These are phyloP conservation scores for Blastobotrys raffinosifermentans DNA, from an alignment of 1,139 yeast genomes.

Conservation along the genomic window DNA sequence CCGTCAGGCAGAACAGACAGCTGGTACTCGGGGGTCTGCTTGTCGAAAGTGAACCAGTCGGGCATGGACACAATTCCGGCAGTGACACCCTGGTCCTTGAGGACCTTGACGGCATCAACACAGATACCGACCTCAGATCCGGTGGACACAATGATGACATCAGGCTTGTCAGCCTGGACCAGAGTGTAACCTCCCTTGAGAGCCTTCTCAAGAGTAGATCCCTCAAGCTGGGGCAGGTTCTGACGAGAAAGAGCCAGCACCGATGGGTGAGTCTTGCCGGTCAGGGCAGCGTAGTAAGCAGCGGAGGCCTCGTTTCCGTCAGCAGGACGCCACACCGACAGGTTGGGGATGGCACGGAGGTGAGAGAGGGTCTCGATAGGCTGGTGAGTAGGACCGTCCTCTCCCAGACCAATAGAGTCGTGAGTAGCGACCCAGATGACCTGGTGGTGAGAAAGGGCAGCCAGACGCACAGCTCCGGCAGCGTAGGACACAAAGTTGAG, in stretches of 20 bases:
- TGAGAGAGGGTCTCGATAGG: conserved; percentile 99
- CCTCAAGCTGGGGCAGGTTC: conserved; percentile 94
- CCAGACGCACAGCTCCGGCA: conserved; percentile 93
- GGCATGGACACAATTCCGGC: conserved; percentile 89
- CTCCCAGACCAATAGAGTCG: conserved; percentile 98
- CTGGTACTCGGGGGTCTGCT: conserved; percentile 73
- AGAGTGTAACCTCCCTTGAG: conserved; percentile 91
- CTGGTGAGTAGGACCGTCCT: conserved; percentile 99
- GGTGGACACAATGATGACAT: conserved; percentile 77
- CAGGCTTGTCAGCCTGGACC: conserved; percentile 54
- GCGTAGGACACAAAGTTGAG: conserved; percentile 97
- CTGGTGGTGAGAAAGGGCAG: conserved; percentile 92
- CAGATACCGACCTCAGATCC: conserved; percentile 93
- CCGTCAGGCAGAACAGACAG: conserved; percentile 90
- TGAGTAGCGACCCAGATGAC: conserved; percentile 98
- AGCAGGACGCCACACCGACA: conserved; percentile 98
- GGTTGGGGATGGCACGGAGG: conserved; percentile 94
- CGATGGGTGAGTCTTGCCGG: conserved; percentile 71
- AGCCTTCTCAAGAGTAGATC: conserved; percentile 89
- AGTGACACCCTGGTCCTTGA: conserved; percentile 56
- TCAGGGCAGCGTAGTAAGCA: conserved; percentile 80
- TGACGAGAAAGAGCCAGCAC: conserved; percentile 94
- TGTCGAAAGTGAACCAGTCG: conserved; percentile 85
- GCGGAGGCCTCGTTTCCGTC: conserved; percentile 99
- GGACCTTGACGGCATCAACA: conserved; percentile 73